A percentile compares a stretch with the other conserved stretches of the same genome.
Evolutionary conservation across 129 eudicot genomes (phyloP).

Genomic region (Flaveria robusta): DNA sequence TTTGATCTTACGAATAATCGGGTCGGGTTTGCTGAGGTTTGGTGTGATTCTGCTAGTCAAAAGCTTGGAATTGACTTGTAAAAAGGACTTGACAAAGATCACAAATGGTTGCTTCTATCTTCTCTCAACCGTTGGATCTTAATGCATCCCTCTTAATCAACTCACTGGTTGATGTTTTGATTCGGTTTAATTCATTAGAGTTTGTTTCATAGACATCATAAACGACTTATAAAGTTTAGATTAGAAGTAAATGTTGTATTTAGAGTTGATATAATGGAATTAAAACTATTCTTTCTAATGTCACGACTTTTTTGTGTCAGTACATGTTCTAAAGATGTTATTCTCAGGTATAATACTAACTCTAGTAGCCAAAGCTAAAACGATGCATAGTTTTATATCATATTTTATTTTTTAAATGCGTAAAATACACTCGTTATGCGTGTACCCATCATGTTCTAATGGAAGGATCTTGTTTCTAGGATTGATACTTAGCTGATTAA

Average conservation of each 20-base stretch:
- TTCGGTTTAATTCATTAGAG: background rate
- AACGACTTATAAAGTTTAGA: background rate
- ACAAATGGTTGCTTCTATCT: no score
- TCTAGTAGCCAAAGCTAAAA: background rate
- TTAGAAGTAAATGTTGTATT: constrained; percentile 1
- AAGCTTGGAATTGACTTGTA: constrained; percentile 51
- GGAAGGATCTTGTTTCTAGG: no score
- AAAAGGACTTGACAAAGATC: constrained; percentile 8
- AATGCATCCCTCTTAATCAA: background rate
- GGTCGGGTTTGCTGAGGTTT: constrained; percentile 80
- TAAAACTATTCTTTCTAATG: background rate
- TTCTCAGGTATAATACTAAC: background rate
- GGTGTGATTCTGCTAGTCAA: constrained; percentile 70
- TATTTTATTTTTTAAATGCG: no score
- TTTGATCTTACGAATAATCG: constrained; percentile 67
- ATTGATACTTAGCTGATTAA: no score
- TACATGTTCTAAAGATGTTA: no score
- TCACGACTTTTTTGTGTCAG: no score
- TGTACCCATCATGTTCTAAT: no score
- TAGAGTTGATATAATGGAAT: background rate
- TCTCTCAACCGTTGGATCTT: constrained; percentile 16
- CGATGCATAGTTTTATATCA: background rate
- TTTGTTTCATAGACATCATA: background rate
- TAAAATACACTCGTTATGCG: no score
- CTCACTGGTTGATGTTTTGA: no score